phyloP scores from a whole-genome alignment of 306 rosid genomes.

The Geum urbanum region DNA sequence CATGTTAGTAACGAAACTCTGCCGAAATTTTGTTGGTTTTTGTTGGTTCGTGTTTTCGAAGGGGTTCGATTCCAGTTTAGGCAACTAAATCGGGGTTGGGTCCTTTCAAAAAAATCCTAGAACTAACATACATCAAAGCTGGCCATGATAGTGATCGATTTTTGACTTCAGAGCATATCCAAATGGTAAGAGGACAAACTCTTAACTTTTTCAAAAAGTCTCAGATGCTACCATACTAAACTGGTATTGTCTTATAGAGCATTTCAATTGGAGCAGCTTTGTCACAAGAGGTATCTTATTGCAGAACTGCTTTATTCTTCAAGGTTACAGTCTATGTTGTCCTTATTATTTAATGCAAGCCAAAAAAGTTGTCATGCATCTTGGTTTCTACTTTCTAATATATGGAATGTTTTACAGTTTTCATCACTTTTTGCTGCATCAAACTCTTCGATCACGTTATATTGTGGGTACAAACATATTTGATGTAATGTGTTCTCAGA shows the following conservation, averaged over 20 bases:
- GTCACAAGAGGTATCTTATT: neutral
- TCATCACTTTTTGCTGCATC: slow-evolving; percentile 17
- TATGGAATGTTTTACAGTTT: neutral
- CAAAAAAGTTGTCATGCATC: neutral
- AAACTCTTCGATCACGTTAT: slow-evolving; percentile 1
- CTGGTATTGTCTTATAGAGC: slow-evolving; percentile 6
- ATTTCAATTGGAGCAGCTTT: slow-evolving; percentile 20
- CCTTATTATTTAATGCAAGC: slow-evolving; percentile 23
- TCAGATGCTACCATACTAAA: neutral
- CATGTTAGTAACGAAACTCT: no score
- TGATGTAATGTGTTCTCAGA: slow-evolving; percentile 28
- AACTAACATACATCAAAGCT: no score
- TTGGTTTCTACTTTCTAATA: neutral
- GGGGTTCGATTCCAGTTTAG: no score
- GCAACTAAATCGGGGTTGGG: no score
- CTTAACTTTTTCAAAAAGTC: neutral
- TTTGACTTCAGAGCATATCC: no score
- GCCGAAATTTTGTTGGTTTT: no score
- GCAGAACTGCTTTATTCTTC: neutral
- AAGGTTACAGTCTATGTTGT: slow-evolving; percentile 31
- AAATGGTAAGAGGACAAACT: no score
- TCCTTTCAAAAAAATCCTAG: no score
- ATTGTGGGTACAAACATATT: slow-evolving; percentile 1
- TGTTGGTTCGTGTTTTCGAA: no score
- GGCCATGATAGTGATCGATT: no score